Conservation (phyloP, 2,329 filamentous ascomycete species). For the Hymenoscyphus albidus region DNA sequence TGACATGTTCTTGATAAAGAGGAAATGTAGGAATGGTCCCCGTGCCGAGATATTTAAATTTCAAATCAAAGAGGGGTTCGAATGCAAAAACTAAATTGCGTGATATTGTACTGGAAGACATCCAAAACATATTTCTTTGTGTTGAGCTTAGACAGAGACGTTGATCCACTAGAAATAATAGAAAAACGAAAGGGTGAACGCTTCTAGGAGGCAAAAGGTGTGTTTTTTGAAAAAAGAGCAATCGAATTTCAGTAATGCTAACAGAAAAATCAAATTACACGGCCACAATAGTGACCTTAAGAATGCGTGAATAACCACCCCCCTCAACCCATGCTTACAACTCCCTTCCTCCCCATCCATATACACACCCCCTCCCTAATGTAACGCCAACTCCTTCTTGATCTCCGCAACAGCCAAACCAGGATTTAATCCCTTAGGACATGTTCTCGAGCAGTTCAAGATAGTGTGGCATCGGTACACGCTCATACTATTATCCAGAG, state of each 20-base stretch:
- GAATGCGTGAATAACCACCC: neutral
- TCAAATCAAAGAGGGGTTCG: too few relatives aligned
- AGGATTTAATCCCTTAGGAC: slow-evolving; percentile 97
- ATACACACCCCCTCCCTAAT: neutral
- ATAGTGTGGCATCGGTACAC: slow-evolving; percentile 99
- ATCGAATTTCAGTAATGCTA: neutral
- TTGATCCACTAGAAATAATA: too few relatives aligned
- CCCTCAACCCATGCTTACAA: neutral
- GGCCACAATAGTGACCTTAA: neutral
- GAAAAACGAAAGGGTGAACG: too few relatives aligned
- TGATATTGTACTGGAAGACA: too few relatives aligned
- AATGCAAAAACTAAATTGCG: too few relatives aligned
- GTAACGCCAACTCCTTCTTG: slow-evolving; percentile 86
- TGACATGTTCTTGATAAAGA: too few relatives aligned
- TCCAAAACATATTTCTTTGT: too few relatives aligned
- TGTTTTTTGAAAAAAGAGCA: neutral
- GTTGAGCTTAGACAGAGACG: too few relatives aligned
- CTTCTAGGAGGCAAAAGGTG: too few relatives aligned
- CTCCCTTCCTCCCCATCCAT: neutral
- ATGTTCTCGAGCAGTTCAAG: slow-evolving; percentile 95
- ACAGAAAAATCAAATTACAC: neutral
- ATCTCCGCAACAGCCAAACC: slow-evolving; percentile 94
- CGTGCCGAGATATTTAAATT: too few relatives aligned
- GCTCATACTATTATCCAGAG: slow-evolving; percentile 97
- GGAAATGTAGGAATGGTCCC: too few relatives aligned